phyloP scores from a whole-genome alignment of 768 basidiomycete species.

The Sarcodon aspratus region DNA sequence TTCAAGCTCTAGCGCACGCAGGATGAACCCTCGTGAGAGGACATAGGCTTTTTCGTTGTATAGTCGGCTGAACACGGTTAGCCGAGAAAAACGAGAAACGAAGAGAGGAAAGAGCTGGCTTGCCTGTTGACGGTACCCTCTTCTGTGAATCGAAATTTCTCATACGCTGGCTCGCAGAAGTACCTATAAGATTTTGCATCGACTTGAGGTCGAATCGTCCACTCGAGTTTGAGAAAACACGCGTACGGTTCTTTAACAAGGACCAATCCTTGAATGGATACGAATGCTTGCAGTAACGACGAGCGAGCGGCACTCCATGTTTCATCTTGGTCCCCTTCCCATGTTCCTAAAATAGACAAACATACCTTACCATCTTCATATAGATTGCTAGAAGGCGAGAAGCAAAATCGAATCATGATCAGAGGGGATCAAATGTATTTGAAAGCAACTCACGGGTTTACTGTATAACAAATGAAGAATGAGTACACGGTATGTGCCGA shows the following conservation, averaged over 20 bases:
- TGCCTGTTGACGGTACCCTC: conserved; percentile 85
- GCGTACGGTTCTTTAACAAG: conserved; percentile 87
- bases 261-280: conserved; percentile 90
- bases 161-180: conserved; percentile 91
- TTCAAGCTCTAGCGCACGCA: conserved; percentile 78
- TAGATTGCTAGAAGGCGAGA: conserved; percentile 44
- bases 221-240: not conserved
- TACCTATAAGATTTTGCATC: conserved; percentile 31
- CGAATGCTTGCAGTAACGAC: conserved; percentile 82
- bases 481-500: not conserved
- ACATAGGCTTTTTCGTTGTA: conserved; percentile 94
- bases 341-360: conserved; percentile 83
- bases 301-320: conserved; percentile 80
- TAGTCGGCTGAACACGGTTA: conserved; percentile 48
- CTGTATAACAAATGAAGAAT: conserved; percentile 18
- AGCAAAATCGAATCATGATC: not conserved
- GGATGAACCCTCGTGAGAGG: conserved; percentile 79
- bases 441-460: conserved; percentile 59
- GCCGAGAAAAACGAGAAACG: not conserved
- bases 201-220: conserved; percentile 1
- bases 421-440: not conserved
- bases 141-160: conserved; percentile 82
- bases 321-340: conserved; percentile 83
- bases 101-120: conserved; percentile 4
- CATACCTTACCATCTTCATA: conserved; percentile 97